Base-by-base conservation (phyloP, 2,329 filamentous ascomycete genomes). In the Fusarium goolgardi region DNA sequence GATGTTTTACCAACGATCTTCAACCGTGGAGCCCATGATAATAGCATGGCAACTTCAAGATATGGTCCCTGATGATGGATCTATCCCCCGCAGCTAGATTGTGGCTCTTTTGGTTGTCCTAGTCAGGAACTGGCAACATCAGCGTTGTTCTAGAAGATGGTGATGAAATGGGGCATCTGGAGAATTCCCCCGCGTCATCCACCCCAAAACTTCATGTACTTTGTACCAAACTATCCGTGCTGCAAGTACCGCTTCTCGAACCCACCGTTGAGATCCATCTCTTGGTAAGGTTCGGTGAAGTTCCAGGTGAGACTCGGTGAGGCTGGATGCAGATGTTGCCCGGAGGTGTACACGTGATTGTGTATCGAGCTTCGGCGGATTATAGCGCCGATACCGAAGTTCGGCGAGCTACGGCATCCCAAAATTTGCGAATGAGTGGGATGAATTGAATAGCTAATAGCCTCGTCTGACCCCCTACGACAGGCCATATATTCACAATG, bases 181-280 rank as follows among this genome's bases (percentile, higher is more conserved):
- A 74, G 71, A 60, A 58, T 59, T 69, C 64, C 72, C 72, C 72
- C 72, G 70, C 72, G 74, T 72, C 69, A 52, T 49, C 70, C 67
- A 63, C 66, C 57, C 66, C 63, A 67, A 70, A 49, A 43, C 58
- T 53, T 59, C 62, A 59, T 70, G 71, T 73, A 71, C 70, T 71
- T 71, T 73, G 70, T 72, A 73, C 72, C 69, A 65, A 55, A 64
- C 69, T 55, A 73, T 74, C 71, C 69, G 71, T 73, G 71, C 72
- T 74, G 69, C 72, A 74, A 73, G 71, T 71, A 63, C 72, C 67
- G 65, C 67, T 67, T 67, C 66, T 16, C 35, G 52, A 69, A 69
- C 29, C 65, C 65, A 69, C 65, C 40, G 65, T 54, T 63, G 65
- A 68, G 61, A 69, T 69, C 65, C 65, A 69, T 69, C 65, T 53